Conservation (phyloP, 345 rosid species). For the Lagerstroemia speciosa region DNA sequence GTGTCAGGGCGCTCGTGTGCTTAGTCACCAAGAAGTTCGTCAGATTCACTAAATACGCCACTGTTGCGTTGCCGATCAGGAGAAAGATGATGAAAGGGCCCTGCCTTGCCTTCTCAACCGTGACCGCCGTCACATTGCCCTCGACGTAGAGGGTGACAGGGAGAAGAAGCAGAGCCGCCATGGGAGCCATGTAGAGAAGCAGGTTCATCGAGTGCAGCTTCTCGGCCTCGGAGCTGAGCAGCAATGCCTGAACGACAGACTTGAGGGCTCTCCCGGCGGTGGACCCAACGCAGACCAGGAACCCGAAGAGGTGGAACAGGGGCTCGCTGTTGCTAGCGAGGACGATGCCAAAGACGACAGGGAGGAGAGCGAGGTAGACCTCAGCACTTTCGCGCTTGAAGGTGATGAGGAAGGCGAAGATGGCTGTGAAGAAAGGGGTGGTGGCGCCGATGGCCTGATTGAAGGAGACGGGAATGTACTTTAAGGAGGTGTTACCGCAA, state of each 20-base stretch:
- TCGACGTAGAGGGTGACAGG: slow-evolving; percentile 87
- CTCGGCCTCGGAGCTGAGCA: slow-evolving; percentile 80
- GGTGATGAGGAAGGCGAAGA: slow-evolving; percentile 79
- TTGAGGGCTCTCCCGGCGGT: slow-evolving; percentile 94
- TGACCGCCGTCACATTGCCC: slow-evolving; percentile 71
- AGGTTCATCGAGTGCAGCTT: slow-evolving; percentile 94
- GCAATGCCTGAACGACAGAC: slow-evolving; percentile 82
- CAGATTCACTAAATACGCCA: slow-evolving; percentile 89
- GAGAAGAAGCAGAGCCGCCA: slow-evolving; percentile 80
- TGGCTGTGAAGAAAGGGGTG: slow-evolving; percentile 95
- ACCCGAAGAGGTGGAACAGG: slow-evolving; percentile 79
- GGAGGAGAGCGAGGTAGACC: slow-evolving; percentile 79
- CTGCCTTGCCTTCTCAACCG: slow-evolving; percentile 64
- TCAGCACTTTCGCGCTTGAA: slow-evolving; percentile 79
- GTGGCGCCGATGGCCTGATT: slow-evolving; percentile 96
- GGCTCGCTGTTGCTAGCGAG: slow-evolving; percentile 93
- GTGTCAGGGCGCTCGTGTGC: slow-evolving; percentile 92
- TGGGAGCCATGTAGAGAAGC: slow-evolving; percentile 89
- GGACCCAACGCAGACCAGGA: slow-evolving; percentile 82
- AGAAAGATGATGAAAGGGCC: slow-evolving; percentile 62
- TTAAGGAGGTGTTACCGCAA: slow-evolving; percentile 83
- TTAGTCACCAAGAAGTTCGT: slow-evolving; percentile 95
- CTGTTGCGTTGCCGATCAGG: slow-evolving; percentile 84
- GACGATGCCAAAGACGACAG: slow-evolving; percentile 88
- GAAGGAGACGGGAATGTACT: slow-evolving; percentile 92